Percentiles rank a stretch among this genome's conserved stretches.
Conservation (phyloP, 2,329 filamentous ascomycete species). For the Gliomastix tumulicola region DNA sequence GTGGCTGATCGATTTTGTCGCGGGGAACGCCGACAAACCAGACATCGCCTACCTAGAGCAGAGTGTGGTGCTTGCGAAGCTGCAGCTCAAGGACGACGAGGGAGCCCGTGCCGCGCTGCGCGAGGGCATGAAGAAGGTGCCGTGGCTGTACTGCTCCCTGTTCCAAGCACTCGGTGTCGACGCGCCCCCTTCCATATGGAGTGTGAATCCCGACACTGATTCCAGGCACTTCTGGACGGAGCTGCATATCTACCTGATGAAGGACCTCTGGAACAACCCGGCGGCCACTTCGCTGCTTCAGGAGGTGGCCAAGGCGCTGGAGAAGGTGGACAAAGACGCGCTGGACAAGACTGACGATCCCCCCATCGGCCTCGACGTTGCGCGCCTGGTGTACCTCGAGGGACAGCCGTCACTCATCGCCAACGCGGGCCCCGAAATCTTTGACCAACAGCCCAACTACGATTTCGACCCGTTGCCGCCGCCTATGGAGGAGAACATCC, state of each 20-base stretch:
- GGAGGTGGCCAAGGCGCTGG: conserved; percentile 55
- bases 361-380: conserved; percentile 42
- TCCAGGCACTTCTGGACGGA: conserved; percentile 62
- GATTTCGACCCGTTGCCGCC: conserved; percentile 82
- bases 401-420: conserved; percentile 66
- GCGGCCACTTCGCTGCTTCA: conserved; percentile 63
- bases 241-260: conserved; percentile 69
- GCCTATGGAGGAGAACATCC: conserved; percentile 43
- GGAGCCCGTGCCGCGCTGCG: conserved; percentile 60
- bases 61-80: conserved; percentile 68
- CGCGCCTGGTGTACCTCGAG: conserved; percentile 72
- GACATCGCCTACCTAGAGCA: conserved; percentile 64
- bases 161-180: conserved; percentile 77
- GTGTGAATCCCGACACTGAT: conserved; percentile 56
- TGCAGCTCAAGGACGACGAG: conserved; percentile 60
- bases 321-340: conserved; percentile 29
- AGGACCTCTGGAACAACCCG: conserved; percentile 80
- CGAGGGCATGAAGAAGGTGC: conserved; percentile 63
- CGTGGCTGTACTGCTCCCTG: conserved; percentile 78
- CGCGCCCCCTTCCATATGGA: conserved; percentile 77
- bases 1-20: conserved; percentile 66
- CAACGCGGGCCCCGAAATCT: conserved; percentile 58
- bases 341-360: conserved; percentile 28
- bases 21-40: conserved; percentile 24
- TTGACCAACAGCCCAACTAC: conserved; percentile 59